Conservation (phyloP, 2,329 filamentous ascomycete species). For the Ophiostoma ulmi region DNA sequence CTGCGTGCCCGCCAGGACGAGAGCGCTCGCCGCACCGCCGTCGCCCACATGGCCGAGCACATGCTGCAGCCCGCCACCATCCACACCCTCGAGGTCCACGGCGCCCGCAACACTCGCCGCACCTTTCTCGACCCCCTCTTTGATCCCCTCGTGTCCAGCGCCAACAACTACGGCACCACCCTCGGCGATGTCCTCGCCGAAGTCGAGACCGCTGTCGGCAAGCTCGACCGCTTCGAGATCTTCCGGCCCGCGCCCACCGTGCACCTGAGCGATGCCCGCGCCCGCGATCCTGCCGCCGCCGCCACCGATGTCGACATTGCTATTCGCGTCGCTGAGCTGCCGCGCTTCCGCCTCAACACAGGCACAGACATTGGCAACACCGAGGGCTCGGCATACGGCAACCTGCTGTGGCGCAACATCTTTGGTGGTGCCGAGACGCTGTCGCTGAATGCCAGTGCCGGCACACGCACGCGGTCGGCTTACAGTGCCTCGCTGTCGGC, state of each 20-base stretch:
- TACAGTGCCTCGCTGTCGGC: slow-evolving; percentile 83
- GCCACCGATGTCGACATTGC: slow-evolving; percentile 77
- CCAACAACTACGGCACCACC: slow-evolving; percentile 64
- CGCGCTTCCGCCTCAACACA: slow-evolving; percentile 81
- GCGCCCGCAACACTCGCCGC: slow-evolving; percentile 75
- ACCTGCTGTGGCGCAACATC: slow-evolving; percentile 81
- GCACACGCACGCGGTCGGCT: slow-evolving; percentile 83
- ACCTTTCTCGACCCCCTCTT: slow-evolving; percentile 79
- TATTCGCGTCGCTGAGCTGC: slow-evolving; percentile 71
- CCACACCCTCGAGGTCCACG: slow-evolving; percentile 76
- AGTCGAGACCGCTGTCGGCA: slow-evolving; percentile 64
- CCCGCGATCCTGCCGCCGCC: slow-evolving; percentile 61
- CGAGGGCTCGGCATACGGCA: slow-evolving; percentile 89
- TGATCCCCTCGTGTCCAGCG: slow-evolving; percentile 66
- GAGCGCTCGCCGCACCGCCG: slow-evolving; percentile 22
- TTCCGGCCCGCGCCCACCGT: slow-evolving; percentile 79
- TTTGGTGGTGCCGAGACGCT: slow-evolving; percentile 91
- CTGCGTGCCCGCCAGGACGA: slow-evolving; percentile 22
- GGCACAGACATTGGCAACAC: slow-evolving; percentile 91
- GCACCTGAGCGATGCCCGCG: slow-evolving; percentile 71
- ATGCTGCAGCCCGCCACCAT: slow-evolving; percentile 82
- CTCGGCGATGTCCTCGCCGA: slow-evolving; percentile 72
- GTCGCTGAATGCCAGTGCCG: slow-evolving; percentile 78
- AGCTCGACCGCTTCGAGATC: slow-evolving; percentile 65
- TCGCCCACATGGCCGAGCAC: slow-evolving; percentile 59